Conservation (phyloP, 805 yeast species). For the Danielia oregonensis region DNA sequence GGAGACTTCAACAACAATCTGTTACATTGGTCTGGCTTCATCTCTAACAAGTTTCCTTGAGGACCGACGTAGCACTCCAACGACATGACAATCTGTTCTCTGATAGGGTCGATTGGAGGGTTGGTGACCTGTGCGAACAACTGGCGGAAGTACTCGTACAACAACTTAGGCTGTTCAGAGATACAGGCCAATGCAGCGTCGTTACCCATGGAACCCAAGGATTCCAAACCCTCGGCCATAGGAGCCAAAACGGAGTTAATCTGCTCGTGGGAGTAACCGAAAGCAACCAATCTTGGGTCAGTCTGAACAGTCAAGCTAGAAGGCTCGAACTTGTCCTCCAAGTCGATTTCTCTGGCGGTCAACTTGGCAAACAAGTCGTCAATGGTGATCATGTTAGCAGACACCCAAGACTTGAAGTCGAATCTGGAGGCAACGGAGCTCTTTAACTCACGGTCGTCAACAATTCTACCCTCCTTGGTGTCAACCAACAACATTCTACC, state of each 20-base stretch:
- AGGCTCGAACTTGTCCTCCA: slow-evolving; percentile 4
- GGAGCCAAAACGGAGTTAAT: slow-evolving; percentile 79
- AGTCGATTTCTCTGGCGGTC: slow-evolving; percentile 31
- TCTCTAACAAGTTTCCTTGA: slow-evolving; percentile 93
- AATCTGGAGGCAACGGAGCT: slow-evolving; percentile 70
- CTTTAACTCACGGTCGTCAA: slow-evolving; percentile 89
- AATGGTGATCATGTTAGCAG: slow-evolving; percentile 81
- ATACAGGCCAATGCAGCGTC: slow-evolving; percentile 94
- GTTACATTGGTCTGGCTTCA: slow-evolving; percentile 89
- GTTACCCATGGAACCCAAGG: slow-evolving; percentile 98
- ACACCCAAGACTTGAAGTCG: slow-evolving; percentile 92
- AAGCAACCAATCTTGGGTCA: slow-evolving; percentile 81
- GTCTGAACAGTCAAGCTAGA: slow-evolving; percentile 46
- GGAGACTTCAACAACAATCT: slow-evolving; percentile 82
- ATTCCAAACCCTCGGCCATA: slow-evolving; percentile 95
- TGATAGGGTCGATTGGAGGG: slow-evolving; percentile 97
- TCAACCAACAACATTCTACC: slow-evolving; percentile 96
- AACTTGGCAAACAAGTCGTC: slow-evolving; percentile 68
- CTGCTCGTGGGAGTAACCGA: slow-evolving; percentile 95
- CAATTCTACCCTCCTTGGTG: slow-evolving; percentile 87
- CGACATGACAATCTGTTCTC: slow-evolving; percentile 96
- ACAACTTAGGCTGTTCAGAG: slow-evolving; percentile 84
- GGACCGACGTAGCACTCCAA: slow-evolving; percentile 97
- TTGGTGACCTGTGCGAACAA: slow-evolving; percentile 97
- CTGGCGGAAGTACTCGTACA: slow-evolving; percentile 93